Base-by-base conservation (phyloP, 805 yeast species). In the Ogataea parapolymorpha region DNA sequence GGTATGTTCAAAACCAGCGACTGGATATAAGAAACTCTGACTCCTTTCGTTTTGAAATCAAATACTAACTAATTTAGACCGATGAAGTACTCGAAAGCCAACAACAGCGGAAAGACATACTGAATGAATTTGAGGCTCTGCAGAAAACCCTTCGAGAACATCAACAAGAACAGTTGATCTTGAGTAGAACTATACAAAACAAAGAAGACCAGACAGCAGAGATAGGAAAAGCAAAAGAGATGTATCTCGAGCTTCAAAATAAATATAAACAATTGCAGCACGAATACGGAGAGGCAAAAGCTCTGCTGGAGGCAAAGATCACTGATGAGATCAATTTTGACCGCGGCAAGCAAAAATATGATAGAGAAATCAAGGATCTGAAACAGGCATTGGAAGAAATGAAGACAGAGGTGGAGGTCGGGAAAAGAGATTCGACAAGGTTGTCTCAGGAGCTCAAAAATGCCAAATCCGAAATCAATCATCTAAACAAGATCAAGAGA, bases 261-360 rank as follows among this genome's bases (percentile, higher is more conserved):
- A 65, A 53, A 44, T 66, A 58, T 40, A 62, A 58, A 37, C 66
- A 65, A 35, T 56, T 79, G 17, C 74, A 76, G 45, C 70, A 68
- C 28, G 77, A 74, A 34, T 70, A 72, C 6, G 56, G 51, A 32
- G 71, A 71, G 46, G 67, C 74, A 6, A 66, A 63, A 32, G 62
- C 62, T 4, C 49, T 74, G 7, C 53, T 72, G 26, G 72, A 72
- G 36, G 64, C 64, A 27, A 70, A 65, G 42, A 65, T 66, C 24
- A 55, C 61, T n/a, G 74, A 68, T 39, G 75, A 70, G 41, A 60
- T 67, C 26, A 62, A 62, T 25, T 70, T 71, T 44, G 68, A 62
- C 12, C 63, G 70, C 30, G 80, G 76, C 5, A 72, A 67, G 45
- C 73, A 66, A 44, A 58, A 61, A 34, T 64, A 67, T 47, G 73